phyloP scores from a whole-genome alignment of 1,284 basidiomycete genomes.

The Tilletia horrida region DNA sequence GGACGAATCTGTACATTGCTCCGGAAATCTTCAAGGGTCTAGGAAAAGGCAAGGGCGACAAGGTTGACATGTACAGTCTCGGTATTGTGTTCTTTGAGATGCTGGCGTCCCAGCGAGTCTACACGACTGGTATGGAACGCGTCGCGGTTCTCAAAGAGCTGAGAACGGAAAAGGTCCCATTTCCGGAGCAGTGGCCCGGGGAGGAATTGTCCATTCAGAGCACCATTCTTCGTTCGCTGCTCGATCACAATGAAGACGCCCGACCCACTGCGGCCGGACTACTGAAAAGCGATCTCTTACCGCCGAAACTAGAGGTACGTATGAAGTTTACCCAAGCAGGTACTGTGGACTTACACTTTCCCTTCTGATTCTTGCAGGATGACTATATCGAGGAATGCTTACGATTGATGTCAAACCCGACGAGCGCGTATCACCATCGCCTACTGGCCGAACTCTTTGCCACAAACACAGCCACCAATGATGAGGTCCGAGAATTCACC shows the following conservation, averaged over 20 bases:
- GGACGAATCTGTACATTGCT: slow-evolving; percentile 87
- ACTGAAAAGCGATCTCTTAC: slow-evolving; percentile 73
- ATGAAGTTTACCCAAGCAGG: not conserved
- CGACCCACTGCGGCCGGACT: slow-evolving; percentile 81
- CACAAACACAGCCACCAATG: slow-evolving; percentile 55
- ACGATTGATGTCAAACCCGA: slow-evolving; percentile 67
- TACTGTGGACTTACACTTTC: not conserved
- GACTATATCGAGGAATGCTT: slow-evolving; percentile 79
- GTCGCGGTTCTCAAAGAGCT: slow-evolving; percentile 76
- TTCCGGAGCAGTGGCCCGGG: slow-evolving; percentile 69
- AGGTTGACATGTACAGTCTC: slow-evolving; percentile 92
- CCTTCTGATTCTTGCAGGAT: slow-evolving; percentile 57
- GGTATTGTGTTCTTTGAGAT: slow-evolving; percentile 96
- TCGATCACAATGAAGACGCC: slow-evolving; percentile 77
- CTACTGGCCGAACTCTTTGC: slow-evolving; percentile 53
- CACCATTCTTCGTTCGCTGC: slow-evolving; percentile 72
- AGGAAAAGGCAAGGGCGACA: slow-evolving; percentile 64
- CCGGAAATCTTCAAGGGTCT: slow-evolving; percentile 60
- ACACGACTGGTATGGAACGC: slow-evolving; percentile 82
- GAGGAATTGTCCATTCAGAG: slow-evolving; percentile 60
- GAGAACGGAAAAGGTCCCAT: slow-evolving; percentile 68
- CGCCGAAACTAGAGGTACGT: slow-evolving; percentile 64
- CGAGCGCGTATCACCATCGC: slow-evolving; percentile 42
- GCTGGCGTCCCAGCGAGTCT: slow-evolving; percentile 67
- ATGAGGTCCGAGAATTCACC: slow-evolving; percentile 69